A percentile compares a stretch with the other conserved stretches of the same genome.
Evolutionary conservation across 441 rosid genomes (phyloP).

Genomic region (Biscutella auriculata): DNA sequence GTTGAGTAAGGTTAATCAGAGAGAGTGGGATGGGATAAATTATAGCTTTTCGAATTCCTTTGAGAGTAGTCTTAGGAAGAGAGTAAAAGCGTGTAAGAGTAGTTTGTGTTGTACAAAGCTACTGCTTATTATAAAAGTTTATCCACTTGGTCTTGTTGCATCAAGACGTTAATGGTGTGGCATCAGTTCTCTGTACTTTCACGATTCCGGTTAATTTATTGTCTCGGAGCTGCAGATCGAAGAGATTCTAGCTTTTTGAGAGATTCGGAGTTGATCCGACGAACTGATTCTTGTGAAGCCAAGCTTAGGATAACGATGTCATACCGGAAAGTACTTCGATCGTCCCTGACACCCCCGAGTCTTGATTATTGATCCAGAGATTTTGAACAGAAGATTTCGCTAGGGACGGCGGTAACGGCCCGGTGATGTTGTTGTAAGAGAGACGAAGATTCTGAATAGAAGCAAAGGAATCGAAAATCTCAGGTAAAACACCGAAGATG

Average conservation of each 20-base stretch:
- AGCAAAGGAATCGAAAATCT: conserved; percentile 34
- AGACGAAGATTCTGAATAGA: conserved; percentile 40
- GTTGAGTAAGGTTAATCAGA: too few species aligned
- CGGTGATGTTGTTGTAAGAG: conserved; percentile 60
- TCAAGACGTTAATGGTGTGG: too few species aligned
- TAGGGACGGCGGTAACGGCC: conserved; percentile 43
- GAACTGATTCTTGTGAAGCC: conserved; percentile 64
- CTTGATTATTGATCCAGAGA: conserved; percentile 62
- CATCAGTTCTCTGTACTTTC: too few species aligned
- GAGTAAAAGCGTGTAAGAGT: too few species aligned
- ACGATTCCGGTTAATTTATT: conserved; percentile 49
- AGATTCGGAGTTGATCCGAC: conserved; percentile 63
- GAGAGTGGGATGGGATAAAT: too few species aligned
- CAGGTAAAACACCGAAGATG: conserved; percentile 42
- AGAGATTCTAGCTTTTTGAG: conserved; percentile 30
- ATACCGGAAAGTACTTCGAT: conserved; percentile 47
- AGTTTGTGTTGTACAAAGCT: too few species aligned
- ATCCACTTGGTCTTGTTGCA: too few species aligned
- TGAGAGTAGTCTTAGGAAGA: too few species aligned
- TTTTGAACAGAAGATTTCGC: conserved; percentile 31
- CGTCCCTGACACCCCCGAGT: conserved; percentile 38
- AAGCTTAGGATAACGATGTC: conserved; percentile 43
- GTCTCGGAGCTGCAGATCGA: conserved; percentile 62
- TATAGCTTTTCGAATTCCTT: too few species aligned
- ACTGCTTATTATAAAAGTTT: too few species aligned